Evolutionary conservation across 2,329 filamentous ascomycete species (phyloP).

Genomic region (Pestalotiopsis sp.): DNA sequence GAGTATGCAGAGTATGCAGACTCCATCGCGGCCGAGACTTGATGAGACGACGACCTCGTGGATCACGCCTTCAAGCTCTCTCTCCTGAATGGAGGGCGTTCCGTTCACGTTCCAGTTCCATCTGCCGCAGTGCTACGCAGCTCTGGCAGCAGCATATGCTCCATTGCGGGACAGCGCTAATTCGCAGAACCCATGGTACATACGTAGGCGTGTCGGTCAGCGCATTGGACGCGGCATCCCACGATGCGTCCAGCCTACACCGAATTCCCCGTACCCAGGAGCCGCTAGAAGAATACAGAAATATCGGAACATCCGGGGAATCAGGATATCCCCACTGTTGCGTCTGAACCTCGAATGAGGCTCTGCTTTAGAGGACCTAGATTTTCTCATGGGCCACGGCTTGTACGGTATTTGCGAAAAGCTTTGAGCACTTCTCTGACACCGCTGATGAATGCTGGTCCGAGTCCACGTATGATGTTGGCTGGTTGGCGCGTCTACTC

Average conservation of each 20-base stretch:
- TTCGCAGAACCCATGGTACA: background rate
- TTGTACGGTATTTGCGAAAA: background rate
- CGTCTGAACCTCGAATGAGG: background rate
- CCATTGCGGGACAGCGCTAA: slow-evolving; percentile 4
- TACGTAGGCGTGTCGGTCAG: background rate
- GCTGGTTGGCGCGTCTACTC: background rate
- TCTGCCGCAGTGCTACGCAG: background rate
- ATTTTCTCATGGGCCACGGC: background rate
- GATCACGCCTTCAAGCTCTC: background rate
- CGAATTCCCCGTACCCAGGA: background rate
- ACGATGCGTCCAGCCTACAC: background rate
- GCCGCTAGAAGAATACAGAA: background rate
- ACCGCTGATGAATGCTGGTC: background rate
- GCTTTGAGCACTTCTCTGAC: background rate
- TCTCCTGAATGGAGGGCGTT: background rate
- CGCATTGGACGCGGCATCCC: background rate
- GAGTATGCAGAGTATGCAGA: background rate
- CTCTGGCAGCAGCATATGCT: background rate
- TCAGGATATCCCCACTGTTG: background rate
- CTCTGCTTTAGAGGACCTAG: background rate
- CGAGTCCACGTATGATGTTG: background rate
- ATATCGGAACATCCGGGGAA: background rate
- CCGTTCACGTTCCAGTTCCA: background rate
- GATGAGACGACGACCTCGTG: background rate
- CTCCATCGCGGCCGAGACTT: background rate